Base-by-base conservation (phyloP, 306 rosid species). In the Pachyrhizus erosus region DNA sequence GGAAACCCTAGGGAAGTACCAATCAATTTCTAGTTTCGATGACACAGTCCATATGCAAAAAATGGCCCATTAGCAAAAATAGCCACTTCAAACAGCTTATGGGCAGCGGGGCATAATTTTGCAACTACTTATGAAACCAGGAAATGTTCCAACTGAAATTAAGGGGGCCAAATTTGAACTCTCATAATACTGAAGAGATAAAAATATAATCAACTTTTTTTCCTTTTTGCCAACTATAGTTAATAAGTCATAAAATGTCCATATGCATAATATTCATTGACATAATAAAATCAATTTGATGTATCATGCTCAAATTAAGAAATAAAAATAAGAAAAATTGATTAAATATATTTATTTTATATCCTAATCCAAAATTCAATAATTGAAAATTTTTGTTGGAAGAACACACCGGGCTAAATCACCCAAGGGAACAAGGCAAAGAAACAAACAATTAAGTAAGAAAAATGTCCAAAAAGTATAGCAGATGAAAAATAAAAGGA, bases 161-260 rank as follows among this genome's bases (percentile, higher is more conserved):
- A 13, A 62, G 11, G 69, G 3, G 78, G 83, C 23, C 7, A 27
- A 72, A 72, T 42, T 80, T 70, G 24, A 70, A 70, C 49, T 57
- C 43, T 21, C n/a, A 7, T n/a, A 55, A 58, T 18, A 58, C 46
- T 52, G 37, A 57, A 58, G 62, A 13, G 40, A 71, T 29, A 20
- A 80, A 71, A 73, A 43, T 18, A 29, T 11, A 73, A 31, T 29
- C 1, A 60, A 42, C 5, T 46, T 13, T 37, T 60, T 80, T 60
- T 17, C 8, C 37, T 12, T 60, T 60, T 21, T n/a, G 73, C 55
- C 29, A 72, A 80, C 52, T 13, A 70, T 7, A 26, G 20, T 1
- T 9, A 67, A 62, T 14, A 29, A 62, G 40, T 62, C 15, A 37
- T 37, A 20, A 60, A 58, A 46, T 60, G 61, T 61, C 29, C 27